Evolutionary conservation across 345 rosid species (phyloP).

Genomic region (Hypericum perforatum): DNA sequence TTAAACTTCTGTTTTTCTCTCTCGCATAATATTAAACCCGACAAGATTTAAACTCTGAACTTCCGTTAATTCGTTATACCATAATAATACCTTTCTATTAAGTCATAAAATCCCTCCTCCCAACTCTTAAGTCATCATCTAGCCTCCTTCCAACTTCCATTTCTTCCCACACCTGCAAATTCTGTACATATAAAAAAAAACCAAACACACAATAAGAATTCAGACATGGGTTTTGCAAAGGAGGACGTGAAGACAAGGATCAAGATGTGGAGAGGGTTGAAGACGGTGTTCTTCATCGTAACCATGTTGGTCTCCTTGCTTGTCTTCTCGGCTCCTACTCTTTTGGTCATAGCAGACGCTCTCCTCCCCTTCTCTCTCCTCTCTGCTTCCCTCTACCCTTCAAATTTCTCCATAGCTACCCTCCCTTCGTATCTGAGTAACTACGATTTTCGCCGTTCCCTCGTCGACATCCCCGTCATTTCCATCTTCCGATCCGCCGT

Average conservation of each 20-base stretch:
- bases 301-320: constrained; percentile 69
- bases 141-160: too few relatives aligned
- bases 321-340: constrained; percentile 71
- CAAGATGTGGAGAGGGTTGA: constrained; percentile 43
- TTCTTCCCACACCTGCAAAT: background rate
- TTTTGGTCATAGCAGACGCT: constrained; percentile 66
- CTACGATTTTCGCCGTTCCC: constrained; percentile 15
- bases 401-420: constrained; percentile 32
- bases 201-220: background rate
- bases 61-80: too few relatives aligned
- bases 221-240: constrained; percentile 54
- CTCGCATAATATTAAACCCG: background rate
- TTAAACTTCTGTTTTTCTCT: constrained; percentile 1
- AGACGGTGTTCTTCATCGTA: constrained; percentile 63
- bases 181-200: background rate
- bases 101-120: too few relatives aligned
- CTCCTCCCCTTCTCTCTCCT: constrained; percentile 75
- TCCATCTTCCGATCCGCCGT: constrained; percentile 72
- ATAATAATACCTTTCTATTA: too few relatives aligned
- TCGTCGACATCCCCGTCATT: constrained; percentile 35
- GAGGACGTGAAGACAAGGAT: constrained; percentile 37
- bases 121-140: too few relatives aligned
- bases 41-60: too few relatives aligned
- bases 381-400: constrained; percentile 70
- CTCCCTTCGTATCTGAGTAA: constrained; percentile 25